A percentile compares a stretch with the other conserved stretches of the same genome.
These are phyloP conservation scores for Suhomyces sp. DNA, from an alignment of 805 yeast genomes.

Conservation along the genomic window DNA sequence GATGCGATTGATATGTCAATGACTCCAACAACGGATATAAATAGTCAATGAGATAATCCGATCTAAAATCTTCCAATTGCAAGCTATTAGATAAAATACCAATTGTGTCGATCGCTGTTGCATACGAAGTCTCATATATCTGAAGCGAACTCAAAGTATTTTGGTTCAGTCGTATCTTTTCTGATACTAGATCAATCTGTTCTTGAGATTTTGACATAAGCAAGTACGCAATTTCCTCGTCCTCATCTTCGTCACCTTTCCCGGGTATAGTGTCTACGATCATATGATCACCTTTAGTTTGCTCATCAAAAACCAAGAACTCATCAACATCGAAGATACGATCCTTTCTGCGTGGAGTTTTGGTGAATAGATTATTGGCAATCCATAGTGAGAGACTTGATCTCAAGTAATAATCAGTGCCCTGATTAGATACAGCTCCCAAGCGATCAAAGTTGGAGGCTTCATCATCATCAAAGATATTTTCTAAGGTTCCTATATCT, in stretches of 20 bases:
- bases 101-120: slow-evolving; percentile 47
- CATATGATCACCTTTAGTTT: slow-evolving; percentile 6
- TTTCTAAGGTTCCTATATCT: slow-evolving; percentile 11
- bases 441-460: background rate
- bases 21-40: slow-evolving; percentile 72
- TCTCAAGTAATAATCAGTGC: background rate
- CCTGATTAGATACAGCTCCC: background rate
- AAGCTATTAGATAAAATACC: slow-evolving; percentile 24
- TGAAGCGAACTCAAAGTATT: background rate
- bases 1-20: slow-evolving; percentile 51
- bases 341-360: background rate
- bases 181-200: slow-evolving; percentile 34
- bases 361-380: slow-evolving; percentile 19
- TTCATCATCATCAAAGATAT: slow-evolving; percentile 11
- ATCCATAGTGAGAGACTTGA: slow-evolving; percentile 31
- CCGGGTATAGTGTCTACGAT: background rate
- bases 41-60: slow-evolving; percentile 62
- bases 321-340: slow-evolving; percentile 26
- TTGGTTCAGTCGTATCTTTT: slow-evolving; percentile 6
- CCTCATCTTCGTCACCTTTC: slow-evolving; percentile 2
- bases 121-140: slow-evolving; percentile 25
- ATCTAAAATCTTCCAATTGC: slow-evolving; percentile 29
- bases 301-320: slow-evolving; percentile 19
- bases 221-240: slow-evolving; percentile 28
- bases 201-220: slow-evolving; percentile 39